Evolutionary conservation across 148 eudicot genomes (phyloP).

Genomic region (Cornus kousa): DNA sequence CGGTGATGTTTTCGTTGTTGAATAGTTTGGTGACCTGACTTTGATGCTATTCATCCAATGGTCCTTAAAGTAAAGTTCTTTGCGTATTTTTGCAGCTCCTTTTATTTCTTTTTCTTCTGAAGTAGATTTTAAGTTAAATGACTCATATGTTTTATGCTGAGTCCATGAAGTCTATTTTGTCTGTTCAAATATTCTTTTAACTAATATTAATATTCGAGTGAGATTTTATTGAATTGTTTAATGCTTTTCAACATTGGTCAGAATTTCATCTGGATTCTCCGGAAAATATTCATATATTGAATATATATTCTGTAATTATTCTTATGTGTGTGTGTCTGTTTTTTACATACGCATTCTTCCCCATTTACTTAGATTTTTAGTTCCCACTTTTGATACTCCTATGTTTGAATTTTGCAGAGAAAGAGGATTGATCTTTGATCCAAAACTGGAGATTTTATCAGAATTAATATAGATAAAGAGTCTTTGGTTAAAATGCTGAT

Average conservation of each 20-base stretch:
- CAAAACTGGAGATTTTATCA: neutral
- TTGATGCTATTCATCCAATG: too few relatives aligned
- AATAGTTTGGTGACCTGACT: neutral
- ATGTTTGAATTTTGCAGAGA: slow-evolving; percentile 12
- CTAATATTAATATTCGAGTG: neutral
- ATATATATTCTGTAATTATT: too few relatives aligned
- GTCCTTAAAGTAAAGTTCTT: too few relatives aligned
- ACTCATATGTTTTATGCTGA: neutral
- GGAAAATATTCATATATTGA: too few relatives aligned
- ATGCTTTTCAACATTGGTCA: neutral
- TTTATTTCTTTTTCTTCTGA: neutral
- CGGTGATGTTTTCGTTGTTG: neutral
- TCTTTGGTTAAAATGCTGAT: neutral
- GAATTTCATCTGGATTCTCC: too few relatives aligned
- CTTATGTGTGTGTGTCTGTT: neutral
- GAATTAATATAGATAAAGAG: slow-evolving; percentile 1
- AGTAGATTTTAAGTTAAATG: neutral
- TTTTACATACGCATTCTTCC: neutral
- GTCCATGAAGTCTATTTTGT: neutral
- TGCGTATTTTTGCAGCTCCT: too few relatives aligned
- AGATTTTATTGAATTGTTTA: too few relatives aligned
- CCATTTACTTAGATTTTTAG: too few relatives aligned
- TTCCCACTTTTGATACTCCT: too few relatives aligned
- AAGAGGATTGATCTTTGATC: slow-evolving; percentile 3
- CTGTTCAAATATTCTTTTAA: too few relatives aligned